Evolutionary conservation across 345 rosid genomes (phyloP).

Genomic region (Brassica rapa): DNA sequence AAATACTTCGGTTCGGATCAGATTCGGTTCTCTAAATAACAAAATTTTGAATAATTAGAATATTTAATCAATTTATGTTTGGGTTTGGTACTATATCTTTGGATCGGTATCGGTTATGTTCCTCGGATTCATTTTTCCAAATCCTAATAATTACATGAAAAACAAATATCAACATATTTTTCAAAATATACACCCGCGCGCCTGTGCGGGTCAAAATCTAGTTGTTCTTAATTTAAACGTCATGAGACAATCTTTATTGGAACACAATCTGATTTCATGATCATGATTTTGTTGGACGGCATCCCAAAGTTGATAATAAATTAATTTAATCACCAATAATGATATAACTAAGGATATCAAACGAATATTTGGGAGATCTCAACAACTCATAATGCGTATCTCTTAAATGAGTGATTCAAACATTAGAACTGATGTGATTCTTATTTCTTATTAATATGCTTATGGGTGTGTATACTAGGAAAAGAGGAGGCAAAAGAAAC

Average conservation of each 20-base stretch:
- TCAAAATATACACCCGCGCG: no score
- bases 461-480: neutral
- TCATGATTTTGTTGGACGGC: slow-evolving; percentile 13
- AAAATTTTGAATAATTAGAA: no score
- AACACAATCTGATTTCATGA: slow-evolving; percentile 33
- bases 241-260: slow-evolving; percentile 24
- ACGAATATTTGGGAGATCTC: slow-evolving; percentile 38
- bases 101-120: no score
- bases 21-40: no score
- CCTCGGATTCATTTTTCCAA: no score
- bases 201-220: no score
- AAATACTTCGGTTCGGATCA: no score
- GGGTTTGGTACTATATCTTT: no score
- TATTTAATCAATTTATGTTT: no score
- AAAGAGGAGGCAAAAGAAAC: slow-evolving; percentile 26
- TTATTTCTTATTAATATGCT: neutral
- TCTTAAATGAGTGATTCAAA: slow-evolving; percentile 24
- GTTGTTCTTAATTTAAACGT: neutral
- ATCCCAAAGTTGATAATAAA: neutral
- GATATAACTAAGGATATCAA: slow-evolving; percentile 30
- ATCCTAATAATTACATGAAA: no score
- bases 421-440: slow-evolving; percentile 21
- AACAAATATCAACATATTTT: no score
- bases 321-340: slow-evolving; percentile 7
- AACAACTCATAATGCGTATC: slow-evolving; percentile 40